Evolutionary conservation across 2,329 filamentous ascomycete genomes (phyloP).

Genomic region (Zymoseptoria tritici): DNA sequence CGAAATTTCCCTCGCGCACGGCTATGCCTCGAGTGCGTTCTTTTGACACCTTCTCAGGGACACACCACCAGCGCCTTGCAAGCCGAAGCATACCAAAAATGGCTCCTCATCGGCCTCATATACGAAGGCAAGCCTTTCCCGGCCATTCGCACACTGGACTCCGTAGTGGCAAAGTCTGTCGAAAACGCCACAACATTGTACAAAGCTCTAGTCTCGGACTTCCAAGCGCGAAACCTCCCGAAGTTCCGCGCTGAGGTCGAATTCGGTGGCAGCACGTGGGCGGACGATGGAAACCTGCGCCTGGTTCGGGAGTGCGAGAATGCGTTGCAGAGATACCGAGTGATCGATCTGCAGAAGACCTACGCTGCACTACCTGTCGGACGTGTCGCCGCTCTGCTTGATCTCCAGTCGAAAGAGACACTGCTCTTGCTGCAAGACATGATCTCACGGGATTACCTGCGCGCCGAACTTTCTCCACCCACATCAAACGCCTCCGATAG

Average conservation of each 20-base stretch:
- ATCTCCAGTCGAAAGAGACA: slow-evolving; percentile 44
- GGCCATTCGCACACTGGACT: slow-evolving; percentile 51
- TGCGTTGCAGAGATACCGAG: slow-evolving; percentile 67
- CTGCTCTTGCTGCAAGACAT: slow-evolving; percentile 47
- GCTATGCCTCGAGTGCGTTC: slow-evolving; percentile 40
- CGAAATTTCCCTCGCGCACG: slow-evolving; percentile 38
- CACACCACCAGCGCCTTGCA: slow-evolving; percentile 54
- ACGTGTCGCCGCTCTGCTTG: slow-evolving; percentile 46
- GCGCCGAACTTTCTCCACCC: slow-evolving; percentile 31
- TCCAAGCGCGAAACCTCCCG: slow-evolving; percentile 51
- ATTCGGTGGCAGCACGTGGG: slow-evolving; percentile 42
- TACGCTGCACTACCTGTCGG: slow-evolving; percentile 58
- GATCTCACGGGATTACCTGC: slow-evolving; percentile 44
- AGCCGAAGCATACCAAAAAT: slow-evolving; percentile 87
- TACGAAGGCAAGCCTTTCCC: slow-evolving; percentile 53
- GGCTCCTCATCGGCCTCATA: slow-evolving; percentile 70
- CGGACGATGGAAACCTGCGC: slow-evolving; percentile 62
- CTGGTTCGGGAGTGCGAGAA: slow-evolving; percentile 62
- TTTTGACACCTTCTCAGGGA: slow-evolving; percentile 60
- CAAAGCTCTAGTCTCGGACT: slow-evolving; percentile 59
- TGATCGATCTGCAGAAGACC: slow-evolving; percentile 64
- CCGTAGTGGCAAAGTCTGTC: slow-evolving; percentile 49
- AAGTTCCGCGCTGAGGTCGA: slow-evolving; percentile 59
- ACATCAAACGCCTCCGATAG: slow-evolving; percentile 32
- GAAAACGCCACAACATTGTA: slow-evolving; percentile 61